Evolutionary conservation across 2,329 filamentous ascomycete genomes (phyloP).

Genomic region (Tricladium varicosporioides): DNA sequence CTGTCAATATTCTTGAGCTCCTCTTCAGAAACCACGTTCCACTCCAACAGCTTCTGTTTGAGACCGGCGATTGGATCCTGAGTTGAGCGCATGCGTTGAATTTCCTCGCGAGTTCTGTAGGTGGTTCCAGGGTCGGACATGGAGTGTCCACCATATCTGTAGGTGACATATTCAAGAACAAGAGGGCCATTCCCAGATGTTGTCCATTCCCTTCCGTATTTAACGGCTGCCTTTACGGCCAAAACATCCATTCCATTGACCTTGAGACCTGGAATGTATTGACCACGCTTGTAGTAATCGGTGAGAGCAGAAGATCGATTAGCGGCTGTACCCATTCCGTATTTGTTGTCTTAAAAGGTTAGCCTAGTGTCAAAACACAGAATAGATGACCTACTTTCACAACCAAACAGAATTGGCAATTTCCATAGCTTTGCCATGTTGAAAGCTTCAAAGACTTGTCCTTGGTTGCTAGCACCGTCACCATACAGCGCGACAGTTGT

Average conservation of each 20-base stretch:
- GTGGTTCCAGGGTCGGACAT: slow-evolving; percentile 99
- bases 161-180: slow-evolving; percentile 98
- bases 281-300: slow-evolving; percentile 99
- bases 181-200: slow-evolving; percentile 82
- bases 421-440: slow-evolving; percentile 99
- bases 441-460: slow-evolving; percentile 99
- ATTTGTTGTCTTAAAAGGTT: slow-evolving; percentile 89
- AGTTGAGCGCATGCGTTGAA: slow-evolving; percentile 98
- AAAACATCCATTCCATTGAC: slow-evolving; percentile 99
- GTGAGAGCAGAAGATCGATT: slow-evolving; percentile 91
- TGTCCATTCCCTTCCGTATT: slow-evolving; percentile 90
- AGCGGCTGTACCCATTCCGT: slow-evolving; percentile 98
- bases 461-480: slow-evolving; percentile 98
- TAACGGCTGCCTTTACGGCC: slow-evolving; percentile 92
- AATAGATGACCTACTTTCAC: slow-evolving; percentile 76
- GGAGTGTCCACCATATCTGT: slow-evolving; percentile 98
- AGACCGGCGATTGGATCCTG: slow-evolving; percentile 97
- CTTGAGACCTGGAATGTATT: slow-evolving; percentile 99
- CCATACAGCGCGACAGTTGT: slow-evolving; percentile 89
- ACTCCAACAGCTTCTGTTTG: slow-evolving; percentile 97
- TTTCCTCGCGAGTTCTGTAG: slow-evolving; percentile 98
- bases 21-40: slow-evolving; percentile 86
- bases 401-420: slow-evolving; percentile 90
- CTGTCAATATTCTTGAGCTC: slow-evolving; percentile 97
- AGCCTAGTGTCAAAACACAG: slow-evolving; percentile 20